Conservation (phyloP, 805 yeast species). For the Hagleromyces aurorensis region DNA sequence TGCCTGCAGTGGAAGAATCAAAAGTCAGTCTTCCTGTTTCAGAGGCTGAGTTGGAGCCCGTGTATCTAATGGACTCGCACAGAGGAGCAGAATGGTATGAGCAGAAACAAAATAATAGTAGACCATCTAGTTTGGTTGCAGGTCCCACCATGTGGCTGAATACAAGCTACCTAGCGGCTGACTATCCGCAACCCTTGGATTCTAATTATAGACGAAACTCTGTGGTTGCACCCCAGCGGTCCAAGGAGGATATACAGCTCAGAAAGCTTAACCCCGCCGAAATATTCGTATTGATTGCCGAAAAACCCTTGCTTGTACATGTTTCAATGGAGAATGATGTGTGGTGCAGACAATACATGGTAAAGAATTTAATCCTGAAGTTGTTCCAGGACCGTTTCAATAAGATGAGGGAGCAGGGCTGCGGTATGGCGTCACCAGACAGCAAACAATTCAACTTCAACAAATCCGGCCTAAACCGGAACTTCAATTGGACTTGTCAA, state of each 20-base stretch:
- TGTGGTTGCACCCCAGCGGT: constrained; percentile 2
- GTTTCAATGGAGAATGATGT: constrained; percentile 22
- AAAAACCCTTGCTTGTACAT: constrained; percentile 2
- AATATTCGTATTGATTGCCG: constrained; percentile 14
- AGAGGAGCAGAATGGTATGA: constrained; percentile 12
- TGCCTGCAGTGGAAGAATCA: constrained; percentile 16
- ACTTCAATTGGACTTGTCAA: constrained; percentile 26
- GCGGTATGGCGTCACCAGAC: too few species aligned
- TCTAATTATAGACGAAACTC: constrained; percentile 4
- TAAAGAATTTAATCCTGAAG: constrained; percentile 18
- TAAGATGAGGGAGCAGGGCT: constrained; percentile 4
- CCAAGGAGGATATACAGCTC: constrained; percentile 9
- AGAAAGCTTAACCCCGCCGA: constrained; percentile 16
- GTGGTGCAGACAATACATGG: constrained; percentile 29
- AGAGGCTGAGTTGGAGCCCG: constrained; percentile 16
- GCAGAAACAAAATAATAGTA: neutral
- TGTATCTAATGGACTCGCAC: constrained; percentile 26
- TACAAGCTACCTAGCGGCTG: too few species aligned
- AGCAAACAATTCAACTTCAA: constrained; percentile 13
- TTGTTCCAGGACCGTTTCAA: constrained; percentile 5
- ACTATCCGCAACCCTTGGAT: constrained; percentile 2
- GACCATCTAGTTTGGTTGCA: too few species aligned
- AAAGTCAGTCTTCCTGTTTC: constrained; percentile 6
- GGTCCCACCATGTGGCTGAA: too few species aligned
- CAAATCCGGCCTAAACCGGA: constrained; percentile 27